Evolutionary conservation across 139 green algal genomes (phyloP).

Genomic region (Chlorella sorokiniana): DNA sequence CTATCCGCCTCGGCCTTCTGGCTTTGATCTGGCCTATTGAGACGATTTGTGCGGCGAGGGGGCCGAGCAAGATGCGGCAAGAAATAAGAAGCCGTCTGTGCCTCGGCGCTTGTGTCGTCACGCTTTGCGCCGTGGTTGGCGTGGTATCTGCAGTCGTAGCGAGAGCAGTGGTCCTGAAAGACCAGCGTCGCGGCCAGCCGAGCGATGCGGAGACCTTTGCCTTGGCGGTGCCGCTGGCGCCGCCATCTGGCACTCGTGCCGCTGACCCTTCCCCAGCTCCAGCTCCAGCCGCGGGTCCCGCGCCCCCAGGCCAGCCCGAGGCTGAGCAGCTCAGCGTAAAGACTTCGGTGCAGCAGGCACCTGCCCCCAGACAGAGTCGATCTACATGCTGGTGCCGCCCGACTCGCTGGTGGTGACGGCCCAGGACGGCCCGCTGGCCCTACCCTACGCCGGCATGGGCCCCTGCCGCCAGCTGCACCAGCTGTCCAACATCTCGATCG

Average conservation of each 20-base stretch:
- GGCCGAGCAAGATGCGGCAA: neutral
- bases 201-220: too few relatives aligned
- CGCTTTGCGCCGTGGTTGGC: neutral
- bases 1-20: too few relatives aligned
- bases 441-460: neutral
- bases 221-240: too few relatives aligned
- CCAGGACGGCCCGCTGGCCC: neutral
- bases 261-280: too few relatives aligned
- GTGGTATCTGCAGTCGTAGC: neutral
- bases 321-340: too few relatives aligned
- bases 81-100: neutral
- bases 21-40: too few relatives aligned
- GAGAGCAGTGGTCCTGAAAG: neutral
- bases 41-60: neutral
- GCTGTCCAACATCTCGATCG: neutral
- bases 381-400: neutral
- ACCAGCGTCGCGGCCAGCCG: neutral
- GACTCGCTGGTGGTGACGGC: neutral
- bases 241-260: too few relatives aligned
- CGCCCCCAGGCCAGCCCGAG: too few relatives aligned
- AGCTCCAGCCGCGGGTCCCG: too few relatives aligned
- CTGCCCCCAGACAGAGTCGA: too few relatives aligned
- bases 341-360: too few relatives aligned
- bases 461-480: constrained; percentile 10
- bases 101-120: neutral